Evolutionary conservation across 352 stramenopile genomes (phyloP).

Genomic region (Phytophthora sp.): DNA sequence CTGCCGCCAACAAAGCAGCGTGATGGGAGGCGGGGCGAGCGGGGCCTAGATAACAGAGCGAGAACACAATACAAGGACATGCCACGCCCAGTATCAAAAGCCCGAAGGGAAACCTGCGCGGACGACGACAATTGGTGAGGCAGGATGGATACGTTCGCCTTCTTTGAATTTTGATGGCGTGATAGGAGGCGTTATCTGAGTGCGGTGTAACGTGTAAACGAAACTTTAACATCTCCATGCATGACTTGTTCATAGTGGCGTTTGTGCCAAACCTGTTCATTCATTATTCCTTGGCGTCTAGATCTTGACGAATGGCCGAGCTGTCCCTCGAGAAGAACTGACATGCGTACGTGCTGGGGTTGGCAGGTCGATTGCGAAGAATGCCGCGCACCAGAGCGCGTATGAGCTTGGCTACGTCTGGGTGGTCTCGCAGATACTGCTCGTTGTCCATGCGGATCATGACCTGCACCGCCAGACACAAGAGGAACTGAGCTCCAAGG

Average conservation of each 20-base stretch:
- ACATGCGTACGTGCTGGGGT: conserved; percentile 61
- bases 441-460: conserved; percentile 85
- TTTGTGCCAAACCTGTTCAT: neutral
- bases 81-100: conserved; percentile 22
- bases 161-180: conserved; percentile 45
- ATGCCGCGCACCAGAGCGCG: conserved; percentile 63
- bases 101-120: conserved; percentile 23
- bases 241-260: neutral
- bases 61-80: conserved; percentile 46
- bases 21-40: conserved; percentile 14
- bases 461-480: conserved; percentile 38
- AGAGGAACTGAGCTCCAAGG: conserved; percentile 4
- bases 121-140: conserved; percentile 32
- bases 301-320: conserved; percentile 42
- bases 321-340: conserved; percentile 57
- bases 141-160: conserved; percentile 35
- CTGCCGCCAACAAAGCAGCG: conserved; percentile 19
- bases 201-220: conserved; percentile 43
- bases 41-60: conserved; percentile 41
- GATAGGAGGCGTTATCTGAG: conserved; percentile 37
- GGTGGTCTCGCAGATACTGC: conserved; percentile 73
- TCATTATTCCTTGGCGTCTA: conserved; percentile 55
- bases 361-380: conserved; percentile 54
- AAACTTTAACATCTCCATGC: conserved; percentile 32
- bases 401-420: conserved; percentile 63